Evolutionary conservation across 148 eudicot species (phyloP), one percentile per base, ranked within the genome.

Genomic region (Selenicereus undatus): DNA sequence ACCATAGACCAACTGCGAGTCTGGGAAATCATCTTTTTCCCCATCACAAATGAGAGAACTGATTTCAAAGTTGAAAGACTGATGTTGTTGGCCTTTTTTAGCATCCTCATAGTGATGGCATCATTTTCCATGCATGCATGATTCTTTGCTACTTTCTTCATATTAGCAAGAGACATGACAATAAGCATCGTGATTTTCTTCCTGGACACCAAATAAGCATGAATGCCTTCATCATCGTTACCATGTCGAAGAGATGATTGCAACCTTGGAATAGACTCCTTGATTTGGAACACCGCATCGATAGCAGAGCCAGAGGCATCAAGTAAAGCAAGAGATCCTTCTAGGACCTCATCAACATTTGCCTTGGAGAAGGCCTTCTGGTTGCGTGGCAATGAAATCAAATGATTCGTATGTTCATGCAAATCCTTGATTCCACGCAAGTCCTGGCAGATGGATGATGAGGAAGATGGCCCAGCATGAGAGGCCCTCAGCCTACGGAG

Each of bases 311-410:
- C 39, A 42, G 73, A 77, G 48, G 65, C 58, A 73, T 78, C 81
- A 77, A 78, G 39, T 26, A 77, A 60, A 13, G 35, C 66, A 20
- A 78, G 29, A 21, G 84, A 78, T 18, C 73, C 81, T 18, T 82
- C 78, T 21, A 85, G 75, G 8, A 82, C 50, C n/a, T 79, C 77
- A 1, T 82, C 79, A 42, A 65, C 4, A 4, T 65, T n/a, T 30
- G 14, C 36, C 5, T 5, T 66, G 74, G 1, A 12, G 73, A 66
- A n/a, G 32, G 73, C 58, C 13, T 65, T 26, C 26, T 64, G 74
- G 32, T n/a, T 66, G 36, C 14, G 80, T 39, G 80, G 58, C 74
- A 78, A 39, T 14, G 42, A 71, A n/a, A 78, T 66, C 73, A 64
- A 21, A 0, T 78, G 35, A 8, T 68, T 78, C 60, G 66, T 26